These are phyloP conservation scores for Asterochloris sp. DNA, from an alignment of 139 green algal species.

Conservation along the genomic window DNA sequence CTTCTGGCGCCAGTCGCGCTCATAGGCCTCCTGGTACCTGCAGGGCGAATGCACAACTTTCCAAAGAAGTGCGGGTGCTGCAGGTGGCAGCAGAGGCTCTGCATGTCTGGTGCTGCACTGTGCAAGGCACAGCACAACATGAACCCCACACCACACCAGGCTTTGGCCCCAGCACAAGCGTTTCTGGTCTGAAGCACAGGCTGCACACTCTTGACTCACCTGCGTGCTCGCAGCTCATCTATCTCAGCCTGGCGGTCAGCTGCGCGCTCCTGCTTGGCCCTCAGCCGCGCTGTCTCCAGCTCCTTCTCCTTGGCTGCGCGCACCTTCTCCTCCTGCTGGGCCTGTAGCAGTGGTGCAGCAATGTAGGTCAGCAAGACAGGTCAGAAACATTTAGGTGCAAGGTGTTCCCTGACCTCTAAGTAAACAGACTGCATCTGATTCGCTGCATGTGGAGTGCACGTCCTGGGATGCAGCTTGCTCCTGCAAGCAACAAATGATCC, in stretches of 20 bases:
- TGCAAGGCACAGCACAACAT: too few species aligned
- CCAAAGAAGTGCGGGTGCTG: too few species aligned
- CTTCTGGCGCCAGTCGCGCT: constrained; percentile 74
- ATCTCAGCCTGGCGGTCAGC: constrained; percentile 75
- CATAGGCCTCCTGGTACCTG: constrained; percentile 49
- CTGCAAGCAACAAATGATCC: too few species aligned
- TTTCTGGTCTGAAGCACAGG: background rate
- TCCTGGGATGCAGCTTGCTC: too few species aligned
- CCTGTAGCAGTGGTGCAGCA: constrained; percentile 21
- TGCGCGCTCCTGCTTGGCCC: constrained; percentile 74
- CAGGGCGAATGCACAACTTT: too few species aligned
- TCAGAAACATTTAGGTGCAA: too few species aligned
- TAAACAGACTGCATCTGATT: too few species aligned
- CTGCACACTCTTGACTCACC: constrained; percentile 29
- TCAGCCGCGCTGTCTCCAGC: constrained; percentile 79
- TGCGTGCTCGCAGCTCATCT: constrained; percentile 79
- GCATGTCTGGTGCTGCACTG: background rate
- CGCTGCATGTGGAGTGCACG: too few species aligned
- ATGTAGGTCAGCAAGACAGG: too few species aligned
- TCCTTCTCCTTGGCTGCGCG: constrained; percentile 70
- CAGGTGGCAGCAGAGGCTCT: background rate
- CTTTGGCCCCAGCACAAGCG: too few species aligned
- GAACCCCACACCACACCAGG: too few species aligned
- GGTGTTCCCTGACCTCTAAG: too few species aligned
- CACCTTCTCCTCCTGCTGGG: constrained; percentile 64